A percentile compares a stretch with the other conserved stretches of the same genome.
Evolutionary conservation across 768 basidiomycete genomes (phyloP).

Genomic region (Epithele typhae): DNA sequence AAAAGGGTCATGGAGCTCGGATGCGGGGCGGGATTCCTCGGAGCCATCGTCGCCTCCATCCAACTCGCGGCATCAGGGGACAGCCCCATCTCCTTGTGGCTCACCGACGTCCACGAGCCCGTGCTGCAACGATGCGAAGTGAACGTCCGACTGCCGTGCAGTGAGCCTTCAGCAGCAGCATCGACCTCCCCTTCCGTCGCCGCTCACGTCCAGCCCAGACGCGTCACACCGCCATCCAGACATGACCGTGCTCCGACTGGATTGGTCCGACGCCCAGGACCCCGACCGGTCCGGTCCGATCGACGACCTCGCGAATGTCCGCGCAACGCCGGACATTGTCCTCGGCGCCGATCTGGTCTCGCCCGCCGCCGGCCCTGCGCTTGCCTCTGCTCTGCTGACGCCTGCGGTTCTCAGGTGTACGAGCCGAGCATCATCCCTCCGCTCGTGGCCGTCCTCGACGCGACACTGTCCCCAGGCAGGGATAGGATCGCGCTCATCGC

Average conservation of each 20-base stretch:
- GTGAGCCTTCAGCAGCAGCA: constrained; percentile 38
- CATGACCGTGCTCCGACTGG: constrained; percentile 44
- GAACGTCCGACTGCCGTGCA: constrained; percentile 63
- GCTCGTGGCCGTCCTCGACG: constrained; percentile 43
- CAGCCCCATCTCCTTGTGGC: constrained; percentile 35
- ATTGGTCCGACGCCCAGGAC: constrained; percentile 64
- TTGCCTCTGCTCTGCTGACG: too few species aligned
- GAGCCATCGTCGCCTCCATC: constrained; percentile 53
- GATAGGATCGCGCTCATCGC: constrained; percentile 38
- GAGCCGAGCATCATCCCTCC: constrained; percentile 59
- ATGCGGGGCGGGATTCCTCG: constrained; percentile 73
- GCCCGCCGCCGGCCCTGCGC: constrained; percentile 14
- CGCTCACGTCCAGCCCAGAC: constrained; percentile 46
- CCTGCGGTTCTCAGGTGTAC: constrained; percentile 72
- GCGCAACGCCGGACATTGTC: constrained; percentile 49
- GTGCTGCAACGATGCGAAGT: constrained; percentile 58
- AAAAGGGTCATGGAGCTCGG: constrained; percentile 68
- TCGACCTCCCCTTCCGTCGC: neutral
- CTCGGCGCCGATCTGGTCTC: constrained; percentile 72
- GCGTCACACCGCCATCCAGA: constrained; percentile 45
- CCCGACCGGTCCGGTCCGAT: constrained; percentile 16
- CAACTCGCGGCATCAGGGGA: constrained; percentile 38
- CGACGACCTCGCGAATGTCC: constrained; percentile 34
- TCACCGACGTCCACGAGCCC: constrained; percentile 63
- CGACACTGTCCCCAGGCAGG: constrained; percentile 21